Evolutionary conservation across 176 grass and related monocot genomes (phyloP), one percentile per base, ranked within the genome.

Genomic region (Otatea glauca): DNA sequence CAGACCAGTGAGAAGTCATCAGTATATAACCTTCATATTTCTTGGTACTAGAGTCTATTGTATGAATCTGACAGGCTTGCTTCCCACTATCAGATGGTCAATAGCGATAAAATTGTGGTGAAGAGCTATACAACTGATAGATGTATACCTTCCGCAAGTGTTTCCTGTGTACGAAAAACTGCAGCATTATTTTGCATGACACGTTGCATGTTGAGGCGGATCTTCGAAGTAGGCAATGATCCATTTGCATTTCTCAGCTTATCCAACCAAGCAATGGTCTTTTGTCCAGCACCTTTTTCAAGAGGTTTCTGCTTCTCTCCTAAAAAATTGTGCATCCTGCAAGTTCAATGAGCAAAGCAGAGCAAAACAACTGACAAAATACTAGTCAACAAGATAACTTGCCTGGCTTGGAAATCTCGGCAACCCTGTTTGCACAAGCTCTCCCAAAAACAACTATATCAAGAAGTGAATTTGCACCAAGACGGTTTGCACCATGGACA

Each of bases 391-490:
- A 69, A 82, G 25, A 38, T 51, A 79, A 55, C 71, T 78, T 86
- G 29, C 89, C 90, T 90, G 90, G 92, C 82, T 89, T 94, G 67
- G 82, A 89, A 62, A 87, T 92, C 74, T 94, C 86, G 7, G 92
- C 92, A 62, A 92, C 83, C 69, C 92, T 89, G n/a, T 94, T 94
- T 15, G 92, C 89, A 72, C 92, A 94, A 62, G 92, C 92, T 85
- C 92, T 91, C 55, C 92, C 90, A 85, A 94, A 92, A 65, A 94
- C 92, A 77, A 94, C 92, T 64, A 94, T 94, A 55, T 94, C 92
- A 51, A 94, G 92, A 75, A 94, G 89, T 55, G 92, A 94, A 72
- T 94, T 94, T 77, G 92, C 92, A 71, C 92, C 92, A 25, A 94
- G 87, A 35, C 92, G 79, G 71, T 94, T 94, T 81, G 92, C 87